These are phyloP conservation scores for Hypocreales sp. DNA, from an alignment of 2,329 filamentous ascomycete species.

Conservation along the genomic window DNA sequence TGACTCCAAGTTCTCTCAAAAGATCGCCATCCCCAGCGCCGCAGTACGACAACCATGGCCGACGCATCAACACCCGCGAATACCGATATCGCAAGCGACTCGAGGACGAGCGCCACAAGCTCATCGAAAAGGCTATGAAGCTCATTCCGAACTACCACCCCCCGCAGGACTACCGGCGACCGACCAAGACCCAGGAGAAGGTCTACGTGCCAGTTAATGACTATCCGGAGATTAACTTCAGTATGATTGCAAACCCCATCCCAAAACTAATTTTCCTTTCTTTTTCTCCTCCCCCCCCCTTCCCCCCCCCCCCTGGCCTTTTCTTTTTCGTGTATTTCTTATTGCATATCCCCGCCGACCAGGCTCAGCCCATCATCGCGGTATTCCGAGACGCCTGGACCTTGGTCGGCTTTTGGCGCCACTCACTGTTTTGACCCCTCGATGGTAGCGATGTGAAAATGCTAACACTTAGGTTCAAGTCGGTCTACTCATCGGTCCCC, in stretches of 20 bases:
- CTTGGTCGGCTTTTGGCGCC: conserved; percentile 6
- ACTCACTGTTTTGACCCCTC: too few species aligned
- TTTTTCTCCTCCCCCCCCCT: conserved; percentile 51
- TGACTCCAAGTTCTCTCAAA: conserved; percentile 5
- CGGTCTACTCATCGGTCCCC: conserved; percentile 98
- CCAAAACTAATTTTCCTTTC: too few species aligned
- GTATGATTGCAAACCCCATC: conserved; percentile 99
- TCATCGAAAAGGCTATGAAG: conserved; percentile 99
- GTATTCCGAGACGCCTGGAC: not conserved
- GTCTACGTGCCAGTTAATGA: conserved; percentile 99
- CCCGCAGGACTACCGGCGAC: conserved; percentile 93
- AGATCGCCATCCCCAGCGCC: conserved; percentile 92
- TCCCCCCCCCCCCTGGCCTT: conserved; percentile 9
- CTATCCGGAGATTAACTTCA: conserved; percentile 99
- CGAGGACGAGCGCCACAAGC: conserved; percentile 96
- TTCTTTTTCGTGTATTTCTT: conserved; percentile 7
- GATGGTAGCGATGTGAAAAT: too few species aligned
- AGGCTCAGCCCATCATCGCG: not conserved
- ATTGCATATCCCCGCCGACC: too few species aligned
- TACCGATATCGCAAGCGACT: conserved; percentile 96
- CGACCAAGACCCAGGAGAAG: conserved; percentile 99
- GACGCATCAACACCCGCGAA: conserved; percentile 97
- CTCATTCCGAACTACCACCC: conserved; percentile 99
- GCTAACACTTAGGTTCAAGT: conserved; percentile 99
- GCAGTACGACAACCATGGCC: conserved; percentile 98